Evolutionary conservation across 352 stramenopile species (phyloP).

Genomic region (Globisporangium spinosum): DNA sequence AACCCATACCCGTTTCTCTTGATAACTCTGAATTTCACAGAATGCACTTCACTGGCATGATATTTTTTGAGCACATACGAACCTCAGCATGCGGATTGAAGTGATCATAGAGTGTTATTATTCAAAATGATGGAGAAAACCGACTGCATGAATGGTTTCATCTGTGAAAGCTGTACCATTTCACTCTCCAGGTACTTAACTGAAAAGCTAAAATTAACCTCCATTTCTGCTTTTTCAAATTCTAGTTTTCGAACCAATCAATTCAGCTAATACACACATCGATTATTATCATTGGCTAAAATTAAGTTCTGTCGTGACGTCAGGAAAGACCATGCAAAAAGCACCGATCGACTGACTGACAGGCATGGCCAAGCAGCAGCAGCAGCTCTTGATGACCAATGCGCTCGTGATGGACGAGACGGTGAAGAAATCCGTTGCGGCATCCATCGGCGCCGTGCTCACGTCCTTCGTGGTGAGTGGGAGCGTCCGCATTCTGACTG

Average conservation of each 20-base stretch:
- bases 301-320: neutral
- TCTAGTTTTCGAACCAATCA: neutral
- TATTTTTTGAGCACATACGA: conserved; percentile 7
- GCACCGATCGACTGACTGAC: neutral
- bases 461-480: conserved; percentile 62
- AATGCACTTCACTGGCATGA: neutral
- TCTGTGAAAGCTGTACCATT: neutral
- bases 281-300: neutral
- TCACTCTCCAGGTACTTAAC: neutral
- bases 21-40: neutral
- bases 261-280: neutral
- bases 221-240: neutral
- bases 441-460: conserved; percentile 62
- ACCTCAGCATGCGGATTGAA: neutral
- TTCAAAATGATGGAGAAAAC: neutral
- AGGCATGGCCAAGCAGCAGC: conserved; percentile 1
- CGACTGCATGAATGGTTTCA: neutral
- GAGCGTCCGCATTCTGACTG: neutral
- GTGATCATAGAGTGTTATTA: neutral
- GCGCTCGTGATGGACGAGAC: conserved; percentile 49
- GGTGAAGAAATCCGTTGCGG: conserved; percentile 57
- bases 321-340: neutral
- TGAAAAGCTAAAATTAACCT: neutral
- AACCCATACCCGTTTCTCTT: neutral
- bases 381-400: neutral